Conservation (phyloP, 768 basidiomycete species). For the Russula virescens region DNA sequence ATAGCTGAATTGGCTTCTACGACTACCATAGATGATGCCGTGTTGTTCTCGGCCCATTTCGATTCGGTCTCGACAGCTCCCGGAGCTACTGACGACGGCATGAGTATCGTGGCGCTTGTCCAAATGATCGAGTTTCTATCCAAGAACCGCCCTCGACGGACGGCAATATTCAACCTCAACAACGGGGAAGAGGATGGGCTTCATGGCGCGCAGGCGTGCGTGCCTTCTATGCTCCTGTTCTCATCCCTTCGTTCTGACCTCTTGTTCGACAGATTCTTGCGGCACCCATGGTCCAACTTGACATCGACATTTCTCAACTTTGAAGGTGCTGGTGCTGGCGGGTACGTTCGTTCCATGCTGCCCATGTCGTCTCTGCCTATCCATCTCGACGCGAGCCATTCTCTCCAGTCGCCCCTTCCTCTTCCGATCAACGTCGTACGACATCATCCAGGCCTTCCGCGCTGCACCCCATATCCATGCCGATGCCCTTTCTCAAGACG, state of each 20-base stretch:
- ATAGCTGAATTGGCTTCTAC: too few relatives aligned
- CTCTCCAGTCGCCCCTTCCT: constrained; percentile 58
- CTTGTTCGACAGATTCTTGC: constrained; percentile 45
- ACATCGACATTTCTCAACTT: constrained; percentile 70
- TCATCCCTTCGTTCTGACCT: neutral
- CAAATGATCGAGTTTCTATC: constrained; percentile 50
- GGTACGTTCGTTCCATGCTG: constrained; percentile 40
- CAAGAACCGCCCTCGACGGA: constrained; percentile 45
- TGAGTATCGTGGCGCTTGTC: constrained; percentile 60
- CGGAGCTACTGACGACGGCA: constrained; percentile 75
- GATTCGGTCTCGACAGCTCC: constrained; percentile 73
- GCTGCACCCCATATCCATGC: constrained; percentile 64
- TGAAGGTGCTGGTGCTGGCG: constrained; percentile 76
- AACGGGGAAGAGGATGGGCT: constrained; percentile 80
- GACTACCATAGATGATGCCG: constrained; percentile 33
- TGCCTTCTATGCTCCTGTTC: constrained; percentile 12
- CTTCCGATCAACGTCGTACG: constrained; percentile 63
- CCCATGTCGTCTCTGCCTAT: neutral
- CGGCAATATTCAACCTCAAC: constrained; percentile 78
- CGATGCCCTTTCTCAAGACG: constrained; percentile 63
- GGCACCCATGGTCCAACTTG: constrained; percentile 69
- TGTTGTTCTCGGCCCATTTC: constrained; percentile 76
- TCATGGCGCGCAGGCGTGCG: constrained; percentile 63
- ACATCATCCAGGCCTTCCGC: constrained; percentile 49
- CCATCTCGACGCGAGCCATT: constrained; percentile 2